phyloP scores from a whole-genome alignment of 768 basidiomycete species.

The Russula lepida region DNA sequence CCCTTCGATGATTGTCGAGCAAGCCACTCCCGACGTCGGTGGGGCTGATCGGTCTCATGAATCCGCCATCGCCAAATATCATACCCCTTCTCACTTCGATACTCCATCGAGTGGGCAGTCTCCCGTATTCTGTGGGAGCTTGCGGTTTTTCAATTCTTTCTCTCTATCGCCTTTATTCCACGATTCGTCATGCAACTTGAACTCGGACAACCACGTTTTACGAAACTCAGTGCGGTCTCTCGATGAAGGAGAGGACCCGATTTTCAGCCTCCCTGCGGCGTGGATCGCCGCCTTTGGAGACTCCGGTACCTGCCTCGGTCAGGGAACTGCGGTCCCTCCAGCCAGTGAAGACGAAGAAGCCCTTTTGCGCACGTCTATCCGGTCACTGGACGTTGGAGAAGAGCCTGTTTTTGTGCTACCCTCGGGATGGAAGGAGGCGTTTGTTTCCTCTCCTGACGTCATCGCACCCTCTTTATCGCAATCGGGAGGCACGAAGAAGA shows the following conservation, averaged over 20 bases:
- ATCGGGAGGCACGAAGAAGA: background rate
- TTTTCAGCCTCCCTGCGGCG: background rate
- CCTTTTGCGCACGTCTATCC: slow-evolving; percentile 5
- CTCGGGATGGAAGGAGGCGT: slow-evolving; percentile 6
- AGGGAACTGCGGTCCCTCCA: background rate
- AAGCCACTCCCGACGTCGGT: background rate
- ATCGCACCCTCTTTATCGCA: background rate
- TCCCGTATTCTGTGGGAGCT: background rate
- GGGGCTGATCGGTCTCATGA: background rate
- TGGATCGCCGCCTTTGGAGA: background rate
- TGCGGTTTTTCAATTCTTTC: background rate
- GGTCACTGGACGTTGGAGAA: slow-evolving; percentile 13
- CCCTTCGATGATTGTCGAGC: background rate
- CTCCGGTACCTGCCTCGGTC: background rate
- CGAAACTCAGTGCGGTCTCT: background rate
- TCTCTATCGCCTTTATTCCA: background rate
- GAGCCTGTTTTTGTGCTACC: slow-evolving; percentile 10
- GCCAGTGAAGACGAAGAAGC: slow-evolving; percentile 9
- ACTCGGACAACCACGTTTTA: background rate
- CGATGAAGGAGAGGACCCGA: background rate
- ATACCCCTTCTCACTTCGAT: background rate
- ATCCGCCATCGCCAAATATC: background rate
- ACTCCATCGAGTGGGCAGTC: background rate
- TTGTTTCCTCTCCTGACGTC: background rate
- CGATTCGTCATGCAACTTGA: background rate